Base-by-base conservation (phyloP, 495 filamentous ascomycete genomes). In the Lophium mytilinum region DNA sequence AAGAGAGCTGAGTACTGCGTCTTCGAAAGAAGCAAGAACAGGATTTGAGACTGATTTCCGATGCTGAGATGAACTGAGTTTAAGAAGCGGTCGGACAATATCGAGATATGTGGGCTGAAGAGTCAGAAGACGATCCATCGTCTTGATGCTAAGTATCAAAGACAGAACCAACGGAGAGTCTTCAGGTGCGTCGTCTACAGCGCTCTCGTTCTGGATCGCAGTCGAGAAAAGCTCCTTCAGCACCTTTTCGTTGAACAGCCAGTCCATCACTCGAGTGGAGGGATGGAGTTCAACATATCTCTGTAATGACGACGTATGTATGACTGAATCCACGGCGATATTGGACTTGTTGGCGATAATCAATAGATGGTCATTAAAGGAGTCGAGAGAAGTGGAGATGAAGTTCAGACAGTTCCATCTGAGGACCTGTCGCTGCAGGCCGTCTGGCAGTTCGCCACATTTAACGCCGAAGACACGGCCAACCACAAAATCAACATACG, bases 231-330 rank as follows among this genome's bases (percentile, higher is more conserved):
- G 70, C 18, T 83, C 81, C 58, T 78, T 78, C 53, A 95, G 78
- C 21, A 95, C 89, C 59, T 88, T 89, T 61, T 93, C 88, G 63
- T 95, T 95, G 67, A 95, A 96, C 69, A 97, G 78, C 88, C 94
- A 97, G 68, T 97, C 94, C 83, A 95, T 93, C 19, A 90, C 87
- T 37, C 93, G 82, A 17, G 87, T 83, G 63, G 96, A 96, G 9
- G 93, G 90, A 72, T 99, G 93, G 21, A 96, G 77, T 6, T 83
- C 80, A 53, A 89, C 79, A 63, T 99, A 99, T 14, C 76, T 76
- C 46, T 81, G 76, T 24, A 97, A 71, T 17, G 83, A 85, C 3
- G 83, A 84, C 34, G 86, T 74, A 42, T 81, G 77, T 56, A 92
- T 84, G 6, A 83, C 81, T 14, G 77, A 64, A 69, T 96, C 91